Evolutionary conservation across 768 basidiomycete genomes (phyloP).

Genomic region (Boletus sp.): DNA sequence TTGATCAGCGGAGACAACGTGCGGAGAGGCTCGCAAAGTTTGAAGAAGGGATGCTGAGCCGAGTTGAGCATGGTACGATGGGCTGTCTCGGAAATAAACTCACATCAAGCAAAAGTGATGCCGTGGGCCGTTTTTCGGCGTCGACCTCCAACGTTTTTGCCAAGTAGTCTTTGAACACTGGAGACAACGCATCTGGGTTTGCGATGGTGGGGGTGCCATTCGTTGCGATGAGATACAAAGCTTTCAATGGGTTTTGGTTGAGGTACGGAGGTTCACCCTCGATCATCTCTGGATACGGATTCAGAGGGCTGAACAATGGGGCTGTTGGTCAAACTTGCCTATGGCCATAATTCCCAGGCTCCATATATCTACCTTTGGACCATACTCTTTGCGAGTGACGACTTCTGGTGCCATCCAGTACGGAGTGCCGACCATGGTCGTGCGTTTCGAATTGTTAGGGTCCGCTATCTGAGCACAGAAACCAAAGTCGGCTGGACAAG

Average conservation of each 20-base stretch:
- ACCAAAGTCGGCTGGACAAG: slow-evolving; percentile 84
- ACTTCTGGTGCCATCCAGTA: slow-evolving; percentile 99
- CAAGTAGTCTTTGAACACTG: slow-evolving; percentile 87
- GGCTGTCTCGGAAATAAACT: slow-evolving; percentile 15
- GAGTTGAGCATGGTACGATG: slow-evolving; percentile 3
- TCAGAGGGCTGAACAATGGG: slow-evolving; percentile 5
- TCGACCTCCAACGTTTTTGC: slow-evolving; percentile 89
- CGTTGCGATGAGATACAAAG: slow-evolving; percentile 95
- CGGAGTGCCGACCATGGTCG: slow-evolving; percentile 97
- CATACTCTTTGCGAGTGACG: slow-evolving; percentile 96
- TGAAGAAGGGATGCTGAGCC: slow-evolving; percentile 81
- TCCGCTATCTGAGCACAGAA: slow-evolving; percentile 97
- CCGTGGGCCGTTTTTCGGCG: slow-evolving; percentile 88
- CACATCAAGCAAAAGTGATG: slow-evolving; percentile 76
- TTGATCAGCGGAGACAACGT: slow-evolving; percentile 89
- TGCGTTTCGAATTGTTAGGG: slow-evolving; percentile 84
- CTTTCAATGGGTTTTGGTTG: slow-evolving; percentile 95
- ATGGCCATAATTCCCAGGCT: slow-evolving; percentile 95
- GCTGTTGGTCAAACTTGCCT: slow-evolving; percentile 45
- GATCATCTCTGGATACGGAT: slow-evolving; percentile 74
- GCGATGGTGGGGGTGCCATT: slow-evolving; percentile 96
- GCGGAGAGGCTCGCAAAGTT: slow-evolving; percentile 78
- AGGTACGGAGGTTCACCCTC: slow-evolving; percentile 96
- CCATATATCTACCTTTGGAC: slow-evolving; percentile 99
- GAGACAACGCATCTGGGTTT: slow-evolving; percentile 75